Conservation (phyloP, 805 yeast species). For the Scheffersomyces ergatensis region DNA sequence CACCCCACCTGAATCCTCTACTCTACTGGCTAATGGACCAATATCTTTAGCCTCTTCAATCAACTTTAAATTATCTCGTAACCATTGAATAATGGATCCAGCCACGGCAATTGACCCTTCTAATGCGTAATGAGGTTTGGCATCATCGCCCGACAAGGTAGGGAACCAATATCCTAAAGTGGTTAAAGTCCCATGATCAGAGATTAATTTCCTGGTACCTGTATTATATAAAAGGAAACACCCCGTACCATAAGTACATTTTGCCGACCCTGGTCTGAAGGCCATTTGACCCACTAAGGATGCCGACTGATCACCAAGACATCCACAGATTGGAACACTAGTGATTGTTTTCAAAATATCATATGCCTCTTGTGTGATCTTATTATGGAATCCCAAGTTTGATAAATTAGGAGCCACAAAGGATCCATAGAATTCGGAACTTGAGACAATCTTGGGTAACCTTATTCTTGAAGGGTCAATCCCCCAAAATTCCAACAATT, state of each 20-base stretch:
- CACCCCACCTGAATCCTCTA: constrained; percentile 82
- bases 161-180: constrained; percentile 93
- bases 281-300: constrained; percentile 93
- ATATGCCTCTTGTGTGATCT: constrained; percentile 50
- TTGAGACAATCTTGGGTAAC: constrained; percentile 76
- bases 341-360: constrained; percentile 48
- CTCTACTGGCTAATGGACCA: constrained; percentile 86
- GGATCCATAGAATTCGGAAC: constrained; percentile 75
- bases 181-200: constrained; percentile 80
- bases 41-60: constrained; percentile 81
- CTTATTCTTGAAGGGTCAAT: constrained; percentile 64
- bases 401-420: constrained; percentile 61
- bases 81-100: constrained; percentile 92
- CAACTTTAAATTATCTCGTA: constrained; percentile 83
- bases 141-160: constrained; percentile 43
- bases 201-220: constrained; percentile 67
- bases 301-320: constrained; percentile 92
- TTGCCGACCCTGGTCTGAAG: constrained; percentile 77
- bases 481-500: constrained; percentile 74
- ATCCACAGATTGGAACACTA: constrained; percentile 78
- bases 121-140: constrained; percentile 77
- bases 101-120: constrained; percentile 98
- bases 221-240: constrained; percentile 88
- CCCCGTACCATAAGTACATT: constrained; percentile 96
- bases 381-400: constrained; percentile 49